phyloP scores from a whole-genome alignment of 2,329 filamentous ascomycete species.

The Xylariaceae sp. region DNA sequence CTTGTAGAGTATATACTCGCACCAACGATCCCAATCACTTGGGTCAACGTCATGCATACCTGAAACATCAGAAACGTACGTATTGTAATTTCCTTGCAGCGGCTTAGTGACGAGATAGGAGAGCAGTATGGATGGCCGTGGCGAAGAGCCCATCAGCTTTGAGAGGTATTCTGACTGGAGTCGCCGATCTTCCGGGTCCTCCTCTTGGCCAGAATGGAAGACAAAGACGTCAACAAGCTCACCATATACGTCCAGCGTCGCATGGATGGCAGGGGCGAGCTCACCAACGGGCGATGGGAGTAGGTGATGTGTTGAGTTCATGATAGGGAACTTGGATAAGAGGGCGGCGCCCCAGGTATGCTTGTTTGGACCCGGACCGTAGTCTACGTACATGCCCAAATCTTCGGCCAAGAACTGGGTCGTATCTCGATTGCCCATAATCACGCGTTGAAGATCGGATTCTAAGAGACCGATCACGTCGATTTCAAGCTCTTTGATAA shows the following conservation, averaged over 20 bases:
- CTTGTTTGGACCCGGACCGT: constrained; percentile 95
- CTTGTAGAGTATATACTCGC: constrained; percentile 98
- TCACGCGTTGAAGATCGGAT: constrained; percentile 91
- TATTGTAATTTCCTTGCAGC: constrained; percentile 92
- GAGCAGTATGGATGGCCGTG: constrained; percentile 78
- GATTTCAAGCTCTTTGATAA: constrained; percentile 91
- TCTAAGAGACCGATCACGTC: constrained; percentile 95
- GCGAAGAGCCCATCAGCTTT: constrained; percentile 78
- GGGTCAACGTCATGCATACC: constrained; percentile 96
- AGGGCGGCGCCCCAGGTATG: constrained; percentile 95
- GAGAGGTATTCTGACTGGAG: constrained; percentile 83
- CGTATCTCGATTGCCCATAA: constrained; percentile 97
- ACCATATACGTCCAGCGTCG: constrained; percentile 91
- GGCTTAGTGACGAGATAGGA: constrained; percentile 92
- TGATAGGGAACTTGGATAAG: constrained; percentile 93
- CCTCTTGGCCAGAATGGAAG: constrained; percentile 97
- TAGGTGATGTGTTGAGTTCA: constrained; percentile 95
- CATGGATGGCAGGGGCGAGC: constrained; percentile 91
- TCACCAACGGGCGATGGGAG: constrained; percentile 92
- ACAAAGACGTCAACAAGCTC: constrained; percentile 90
- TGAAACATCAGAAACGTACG: constrained; percentile 78
- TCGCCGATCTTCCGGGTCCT: constrained; percentile 86
- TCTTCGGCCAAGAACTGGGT: constrained; percentile 95
- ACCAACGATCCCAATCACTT: constrained; percentile 95
- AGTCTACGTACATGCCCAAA: constrained; percentile 97